Base-by-base conservation (phyloP, 352 stramenopile species). In the Peronospora farinosa region DNA sequence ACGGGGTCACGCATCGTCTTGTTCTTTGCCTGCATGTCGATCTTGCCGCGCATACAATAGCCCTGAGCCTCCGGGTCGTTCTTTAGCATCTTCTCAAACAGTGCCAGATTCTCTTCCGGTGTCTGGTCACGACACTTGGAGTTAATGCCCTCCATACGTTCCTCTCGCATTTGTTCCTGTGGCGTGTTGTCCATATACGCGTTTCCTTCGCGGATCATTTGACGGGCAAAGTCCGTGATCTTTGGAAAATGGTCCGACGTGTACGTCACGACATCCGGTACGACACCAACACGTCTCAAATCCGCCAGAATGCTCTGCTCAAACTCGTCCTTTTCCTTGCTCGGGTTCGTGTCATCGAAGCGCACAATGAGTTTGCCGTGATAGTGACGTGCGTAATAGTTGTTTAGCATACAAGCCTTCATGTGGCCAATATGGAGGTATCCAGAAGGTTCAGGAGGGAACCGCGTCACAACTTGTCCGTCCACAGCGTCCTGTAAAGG, bases 281-380 rank as follows among this genome's bases (percentile, higher is more conserved):
- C 72, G 33, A 91, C 85, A 49, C 90, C 84, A 27, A 98, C 70
- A 1, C 71, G 69, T 52, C 75, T 78, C 9, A 98, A 60, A 56
- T 98, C 93, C 17, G 85, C 58, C 21, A 98, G 53, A 63, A 98
- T 98, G 58, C 75, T 95, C 58, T 97, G 81, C 74, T 98, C 95
- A 56, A 97, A 99, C 72, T 99, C 97, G 48, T 98, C 94, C 74
- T 99, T 99, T 81, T 99, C 97, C 71, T 99, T 99, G 59, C 77
- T 95, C 11, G 97, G 97, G 74, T 99, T 99, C 25, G 97, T 99
- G 80, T 99, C 97, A 73, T 99, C 97, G 56, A 99, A 99, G 19
- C 97, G 88, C 23, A 99, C 74, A 47, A 99, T 95, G 25, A 99
- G 72, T 66, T 97, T 97, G 59, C 97, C 97, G 45, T 98, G 84